Percentiles rank a stretch among this genome's conserved stretches.
phyloP scores from a whole-genome alignment of 805 yeast genomes.

The Jamesozyma gamospora region DNA sequence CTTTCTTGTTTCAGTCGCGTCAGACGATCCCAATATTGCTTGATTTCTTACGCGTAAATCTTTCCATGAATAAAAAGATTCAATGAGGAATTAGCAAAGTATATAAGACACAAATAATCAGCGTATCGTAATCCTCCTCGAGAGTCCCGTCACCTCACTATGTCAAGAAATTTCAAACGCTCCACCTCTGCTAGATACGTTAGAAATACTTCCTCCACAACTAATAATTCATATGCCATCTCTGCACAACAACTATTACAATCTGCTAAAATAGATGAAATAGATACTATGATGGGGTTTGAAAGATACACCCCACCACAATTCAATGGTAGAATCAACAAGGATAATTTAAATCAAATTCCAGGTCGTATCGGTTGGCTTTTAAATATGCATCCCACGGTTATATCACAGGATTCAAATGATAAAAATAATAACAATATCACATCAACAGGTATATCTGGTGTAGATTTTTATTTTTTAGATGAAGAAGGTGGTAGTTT shows the following conservation, averaged over 20 bases:
- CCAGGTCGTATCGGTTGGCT: constrained; percentile 65
- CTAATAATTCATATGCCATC: constrained; percentile 19
- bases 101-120: no score
- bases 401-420: constrained; percentile 41
- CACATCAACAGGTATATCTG: constrained; percentile 50
- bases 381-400: constrained; percentile 85
- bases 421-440: constrained; percentile 3
- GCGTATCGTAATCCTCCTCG: no score
- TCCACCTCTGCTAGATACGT: constrained; percentile 46
- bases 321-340: constrained; percentile 20
- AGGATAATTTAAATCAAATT: constrained; percentile 7
- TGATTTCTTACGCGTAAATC: no score
- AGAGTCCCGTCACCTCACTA: no score
- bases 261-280: constrained; percentile 50
- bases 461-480: constrained; percentile 86
- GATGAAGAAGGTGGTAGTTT: constrained; percentile 97
- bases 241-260: constrained; percentile 37
- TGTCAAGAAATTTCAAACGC: constrained; percentile 32
- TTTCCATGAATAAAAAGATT: no score
- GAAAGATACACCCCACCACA: constrained; percentile 68
- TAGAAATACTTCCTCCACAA: constrained; percentile 25
- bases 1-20: no score
- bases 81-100: no score
- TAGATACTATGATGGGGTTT: constrained; percentile 84
- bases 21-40: no score